Base-by-base conservation (phyloP, 78 protist genomes). In the Protostelium mycophagum region DNA sequence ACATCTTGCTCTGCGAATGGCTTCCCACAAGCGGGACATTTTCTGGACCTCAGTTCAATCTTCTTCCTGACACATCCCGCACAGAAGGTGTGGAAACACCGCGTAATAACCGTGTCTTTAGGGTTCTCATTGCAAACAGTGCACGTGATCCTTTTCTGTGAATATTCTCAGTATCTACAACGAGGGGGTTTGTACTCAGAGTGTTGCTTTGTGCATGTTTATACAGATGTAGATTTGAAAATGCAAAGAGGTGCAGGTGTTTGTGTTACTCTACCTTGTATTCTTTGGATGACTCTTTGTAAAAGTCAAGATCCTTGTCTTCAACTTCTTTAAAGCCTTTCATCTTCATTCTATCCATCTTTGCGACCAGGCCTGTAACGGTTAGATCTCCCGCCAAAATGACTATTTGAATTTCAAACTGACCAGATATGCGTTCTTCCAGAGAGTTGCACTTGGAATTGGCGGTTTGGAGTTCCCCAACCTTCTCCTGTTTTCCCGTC, bases 61-160 rank as follows among this genome's bases (percentile, higher is more conserved):
- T 88, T 89, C 35, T 91, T 88, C 63, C 89, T 88, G 85, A 92
- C 86, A 89, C 95, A 92, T 83, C 86, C 91, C 38, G 84, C 90
- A 38, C 95, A 92, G 88, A 92, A 92, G 38, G 89, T 92, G 85
- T 92, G 95, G 34, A 87, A 92, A 85, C 95, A 92, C 73, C 90
- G 86, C 38, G 95, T 92, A 73, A 92, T 92, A 63, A 92, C 90
- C 63, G 35, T n/a, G 83, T 92, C 90, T 85, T 92, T 92, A 38
- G 89, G 91, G 83, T 92, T 85, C 83, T 92, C 95, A 35, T 92
- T 92, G 83, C 95, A 92, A 63, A 92, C 88, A 0, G 95, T 86
- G 38, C 95, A 92, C 86, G 90, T 86, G 63, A 92, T 37, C 86
- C 37, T 86, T 86, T 89, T 89, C 84, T 90, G 88, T 35, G 90